Evolutionary conservation across 2,329 filamentous ascomycete genomes (phyloP).

Genomic region (Paracorniculantispora psalliotae): DNA sequence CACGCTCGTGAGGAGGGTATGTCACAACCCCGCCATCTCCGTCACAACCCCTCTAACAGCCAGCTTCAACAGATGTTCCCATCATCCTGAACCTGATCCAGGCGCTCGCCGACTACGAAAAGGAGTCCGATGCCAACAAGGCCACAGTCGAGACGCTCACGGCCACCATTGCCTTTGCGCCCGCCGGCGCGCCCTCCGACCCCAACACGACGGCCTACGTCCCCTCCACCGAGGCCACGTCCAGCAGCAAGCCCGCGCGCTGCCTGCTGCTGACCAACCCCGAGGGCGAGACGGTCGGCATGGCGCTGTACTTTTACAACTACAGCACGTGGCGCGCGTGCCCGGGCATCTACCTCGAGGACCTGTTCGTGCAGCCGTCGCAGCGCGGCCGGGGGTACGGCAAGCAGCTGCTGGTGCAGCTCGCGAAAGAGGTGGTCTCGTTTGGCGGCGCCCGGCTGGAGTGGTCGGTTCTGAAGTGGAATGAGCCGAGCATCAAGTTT

Average conservation of each 20-base stretch:
- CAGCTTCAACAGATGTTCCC: conserved; percentile 59
- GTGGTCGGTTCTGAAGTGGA: conserved; percentile 92
- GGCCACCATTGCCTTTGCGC: conserved; percentile 73
- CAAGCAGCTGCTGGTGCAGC: conserved; percentile 63
- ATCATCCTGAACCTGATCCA: conserved; percentile 77
- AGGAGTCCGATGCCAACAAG: conserved; percentile 66
- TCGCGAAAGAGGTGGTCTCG: conserved; percentile 73
- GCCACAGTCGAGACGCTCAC: conserved; percentile 71
- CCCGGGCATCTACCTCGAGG: conserved; percentile 88
- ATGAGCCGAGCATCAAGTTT: conserved; percentile 82
- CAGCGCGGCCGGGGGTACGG: conserved; percentile 77
- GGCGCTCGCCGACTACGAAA: conserved; percentile 84
- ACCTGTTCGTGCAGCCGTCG: conserved; percentile 72
- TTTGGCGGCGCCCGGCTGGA: conserved; percentile 74
- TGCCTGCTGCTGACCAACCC: conserved; percentile 63
- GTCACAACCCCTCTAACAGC: background rate
- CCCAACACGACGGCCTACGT: conserved; percentile 32
- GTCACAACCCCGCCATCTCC: background rate
- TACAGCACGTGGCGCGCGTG: conserved; percentile 90
- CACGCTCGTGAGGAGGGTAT: conserved; percentile 12
- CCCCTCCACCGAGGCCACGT: conserved; percentile 49
- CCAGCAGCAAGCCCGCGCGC: conserved; percentile 60
- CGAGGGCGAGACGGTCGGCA: conserved; percentile 53
- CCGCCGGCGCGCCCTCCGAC: conserved; percentile 35
- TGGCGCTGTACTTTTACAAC: conserved; percentile 93